Base-by-base conservation (phyloP, 805 yeast genomes). In the Zygosaccharomyces rouxii region DNA sequence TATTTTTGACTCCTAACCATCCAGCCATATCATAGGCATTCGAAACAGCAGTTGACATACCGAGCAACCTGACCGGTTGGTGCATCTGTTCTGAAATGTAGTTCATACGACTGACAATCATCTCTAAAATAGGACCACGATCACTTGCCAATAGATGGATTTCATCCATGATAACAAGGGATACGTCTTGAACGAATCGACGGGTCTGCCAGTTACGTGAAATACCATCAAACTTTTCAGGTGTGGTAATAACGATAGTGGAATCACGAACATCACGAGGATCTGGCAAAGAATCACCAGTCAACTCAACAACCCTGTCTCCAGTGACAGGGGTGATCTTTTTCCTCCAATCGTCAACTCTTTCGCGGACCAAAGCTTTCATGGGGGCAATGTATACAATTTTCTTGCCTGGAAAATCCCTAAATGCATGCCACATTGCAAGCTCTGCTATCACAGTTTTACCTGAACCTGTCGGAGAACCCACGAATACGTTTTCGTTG, bases 391-490 rank as follows among this genome's bases (percentile, higher is more conserved):
- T 92, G 61, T 89, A 94, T 6, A 94, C 85, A 48, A 94, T 85
- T 61, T 94, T 94, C 1, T 88, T 80, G 9, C 83, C 80, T 0
- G 97, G 97, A 49, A 76, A 81, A 41, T 86, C 84, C 40, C 77
- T 79, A 64, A 92, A 86, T 0, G 99, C 97, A 64, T 89, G 92
- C 97, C 98, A 94, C 13, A 94, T 87, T 0, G 98, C 98, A 48
- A 94, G 69, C 63, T 94, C 99, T 0, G 98, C 96, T 25, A 95
- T 98, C 29, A 94, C 85, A 0, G 99, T 94, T 67, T 94, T 94
- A 56, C 99, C 99, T 0, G 97, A 92, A 21, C 99, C 99, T 2
- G 99, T 94, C 2, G 99, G 99, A 0, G 98, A 89, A 7, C 99
- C 99, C 39, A 94, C 87, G 66, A 94, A 86, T 0, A 85, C 90